Base-by-base conservation (phyloP, 108 stramenopile species). In the Cyclotella sp. region DNA sequence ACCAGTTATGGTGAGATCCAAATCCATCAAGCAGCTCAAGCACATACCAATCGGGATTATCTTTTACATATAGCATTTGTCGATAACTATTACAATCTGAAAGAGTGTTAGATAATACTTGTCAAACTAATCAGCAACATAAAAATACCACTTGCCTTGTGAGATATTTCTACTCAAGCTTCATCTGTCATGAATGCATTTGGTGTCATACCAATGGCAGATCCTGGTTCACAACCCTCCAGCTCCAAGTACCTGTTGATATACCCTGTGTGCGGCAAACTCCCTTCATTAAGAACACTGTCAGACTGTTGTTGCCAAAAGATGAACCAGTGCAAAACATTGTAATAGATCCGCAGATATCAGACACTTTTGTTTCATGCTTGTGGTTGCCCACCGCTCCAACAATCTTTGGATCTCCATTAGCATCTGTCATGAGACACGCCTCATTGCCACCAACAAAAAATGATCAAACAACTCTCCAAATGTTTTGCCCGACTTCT, bases 141-240 rank as follows among this genome's bases (percentile, higher is more conserved):
- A 30, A 65, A 0, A 45, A 26, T 10, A 46, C 9, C 18, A 42
- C 43, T 11, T 21, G 19, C 34, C 53, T 22, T 41, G 0, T 26
- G 14, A 14, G 74, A 57, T n/a, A 53, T 28, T 40, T 64, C 44
- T 21, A 45, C 21, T 69, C 76, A 77, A 30, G 76, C 76, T 29
- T 70, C 76, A 64, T 70, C 70, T 0, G 76, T 77, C 76, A 77
- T 77, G 60, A 68, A 77, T 24, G 69, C 76, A 64, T 70, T 71
- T n/a, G 59, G 30, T 0, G 76, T 77, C 76, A n/a, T n/a, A n/a
- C n/a, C n/a, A n/a, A n/a, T n/a, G n/a, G n/a, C n/a, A n/a, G n/a
- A n/a, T n/a, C n/a, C 76, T 0, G 21, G n/a, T 0, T 26, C 42
- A n/a, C 59, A 44, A 0, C 76, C 76, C 15, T 62, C 11, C 47